Percentiles rank a stretch among this genome's conserved stretches.
phyloP scores from a whole-genome alignment of 75 land plant species.

The Larix kaempferi region DNA sequence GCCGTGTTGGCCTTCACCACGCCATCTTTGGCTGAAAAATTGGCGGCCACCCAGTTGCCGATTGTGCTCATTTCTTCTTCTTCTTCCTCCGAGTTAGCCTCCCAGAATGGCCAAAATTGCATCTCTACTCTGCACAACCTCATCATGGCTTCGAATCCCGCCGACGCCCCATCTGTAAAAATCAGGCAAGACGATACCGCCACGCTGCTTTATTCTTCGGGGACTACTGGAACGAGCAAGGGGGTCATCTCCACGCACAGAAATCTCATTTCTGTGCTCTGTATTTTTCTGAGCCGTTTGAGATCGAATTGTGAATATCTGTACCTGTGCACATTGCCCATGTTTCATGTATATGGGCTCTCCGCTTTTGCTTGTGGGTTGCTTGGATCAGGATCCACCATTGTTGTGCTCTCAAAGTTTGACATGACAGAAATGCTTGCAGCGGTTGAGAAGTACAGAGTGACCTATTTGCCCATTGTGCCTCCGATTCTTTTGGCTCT shows the following conservation, averaged over 20 bases:
- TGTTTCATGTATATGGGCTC: conserved; percentile 71
- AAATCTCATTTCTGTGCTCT: conserved; percentile 29
- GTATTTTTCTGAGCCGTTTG: conserved; percentile 1
- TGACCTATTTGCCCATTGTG: conserved; percentile 44
- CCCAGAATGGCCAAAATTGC: conserved; percentile 49
- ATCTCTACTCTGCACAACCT: no score
- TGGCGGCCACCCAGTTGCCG: conserved; percentile 17
- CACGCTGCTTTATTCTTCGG: conserved; percentile 67
- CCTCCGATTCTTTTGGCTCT: conserved; percentile 54
- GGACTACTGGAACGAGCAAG: conserved; percentile 73
- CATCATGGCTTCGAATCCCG: not conserved
- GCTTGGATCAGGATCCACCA: conserved; percentile 20
- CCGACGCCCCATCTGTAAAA: not conserved
- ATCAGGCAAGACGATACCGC: conserved; percentile 43
- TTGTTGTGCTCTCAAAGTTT: conserved; percentile 38
- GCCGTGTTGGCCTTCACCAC: conserved; percentile 23
- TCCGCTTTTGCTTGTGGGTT: conserved; percentile 22
- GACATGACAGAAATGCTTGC: conserved; percentile 32
- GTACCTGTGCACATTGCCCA: conserved; percentile 38
- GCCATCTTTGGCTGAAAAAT: conserved; percentile 22
- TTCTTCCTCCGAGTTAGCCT: not conserved
- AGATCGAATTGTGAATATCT: not conserved
- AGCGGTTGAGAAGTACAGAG: conserved; percentile 32
- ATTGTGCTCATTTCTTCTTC: conserved; percentile 17
- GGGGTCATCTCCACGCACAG: conserved; percentile 51